A percentile compares a stretch with the other conserved stretches of the same genome.
phyloP scores from a whole-genome alignment of 352 stramenopile species.

The Phytophthora melonis region DNA sequence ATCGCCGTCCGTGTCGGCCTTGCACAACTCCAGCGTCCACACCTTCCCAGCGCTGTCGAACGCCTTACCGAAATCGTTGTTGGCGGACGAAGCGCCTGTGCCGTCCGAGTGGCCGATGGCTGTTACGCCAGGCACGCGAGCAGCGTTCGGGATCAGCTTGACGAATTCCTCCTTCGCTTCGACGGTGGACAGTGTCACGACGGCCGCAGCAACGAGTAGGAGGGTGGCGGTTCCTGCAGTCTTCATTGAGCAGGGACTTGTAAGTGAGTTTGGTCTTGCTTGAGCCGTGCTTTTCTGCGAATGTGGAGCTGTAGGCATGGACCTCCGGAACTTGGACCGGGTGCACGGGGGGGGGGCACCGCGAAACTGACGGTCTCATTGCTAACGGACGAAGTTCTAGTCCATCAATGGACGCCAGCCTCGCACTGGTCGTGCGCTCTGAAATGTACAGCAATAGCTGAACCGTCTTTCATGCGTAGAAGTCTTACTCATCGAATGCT shows the following conservation, averaged over 20 bases:
- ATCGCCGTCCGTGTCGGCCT: constrained; percentile 53
- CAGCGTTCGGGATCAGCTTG: constrained; percentile 48
- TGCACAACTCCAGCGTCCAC: constrained; percentile 32
- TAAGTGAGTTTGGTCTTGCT: not conserved
- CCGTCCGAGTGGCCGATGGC: constrained; percentile 48
- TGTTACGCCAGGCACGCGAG: constrained; percentile 34
- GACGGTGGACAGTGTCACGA: not conserved
- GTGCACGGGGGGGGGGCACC: not conserved
- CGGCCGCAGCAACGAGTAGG: not conserved
- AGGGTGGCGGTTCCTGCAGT: not conserved
- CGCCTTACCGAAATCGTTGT: constrained; percentile 27
- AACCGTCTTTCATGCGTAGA: not conserved
- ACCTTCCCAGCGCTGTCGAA: constrained; percentile 23
- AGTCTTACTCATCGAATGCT: not conserved
- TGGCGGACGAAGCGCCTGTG: constrained; percentile 9
- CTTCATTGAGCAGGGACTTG: not conserved
- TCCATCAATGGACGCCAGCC: not conserved
- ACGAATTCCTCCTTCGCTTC: constrained; percentile 28
- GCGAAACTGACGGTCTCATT: constrained; percentile 1
- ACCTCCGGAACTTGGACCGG: constrained; percentile 8
- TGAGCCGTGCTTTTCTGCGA: constrained; percentile 6
- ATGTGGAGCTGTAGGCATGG: constrained; percentile 3
- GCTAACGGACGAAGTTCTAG: constrained; percentile 2
- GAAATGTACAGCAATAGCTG: constrained; percentile 1
- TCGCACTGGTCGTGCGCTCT: constrained; percentile 2